A percentile compares a stretch with the other conserved stretches of the same genome.
Evolutionary conservation across 441 rosid species (phyloP).

Genomic region (Gossypium davidsonii): DNA sequence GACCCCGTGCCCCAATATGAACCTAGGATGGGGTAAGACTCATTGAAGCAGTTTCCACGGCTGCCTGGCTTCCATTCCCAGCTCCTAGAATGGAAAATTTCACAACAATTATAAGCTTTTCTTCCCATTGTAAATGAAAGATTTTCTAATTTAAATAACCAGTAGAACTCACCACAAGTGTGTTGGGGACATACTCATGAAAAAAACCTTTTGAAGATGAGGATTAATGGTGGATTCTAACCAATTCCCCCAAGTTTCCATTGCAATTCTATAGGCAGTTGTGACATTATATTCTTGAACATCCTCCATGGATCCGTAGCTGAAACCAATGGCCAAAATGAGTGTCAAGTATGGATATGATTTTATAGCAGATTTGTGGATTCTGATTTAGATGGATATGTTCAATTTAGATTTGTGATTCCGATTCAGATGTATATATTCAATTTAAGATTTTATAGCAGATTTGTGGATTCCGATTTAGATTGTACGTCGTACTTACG

Average conservation of each 20-base stretch:
- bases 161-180: constrained; percentile 64
- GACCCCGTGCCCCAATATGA: constrained; percentile 87
- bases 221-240: constrained; percentile 55
- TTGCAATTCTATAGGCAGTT: constrained; percentile 56
- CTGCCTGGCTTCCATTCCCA: constrained; percentile 90
- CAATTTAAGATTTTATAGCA: too few relatives aligned
- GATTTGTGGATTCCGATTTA: too few relatives aligned
- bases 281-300: constrained; percentile 62
- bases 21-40: constrained; percentile 53
- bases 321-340: constrained; percentile 24
- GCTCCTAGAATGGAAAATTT: constrained; percentile 40
- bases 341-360: too few relatives aligned
- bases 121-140: background rate
- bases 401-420: too few relatives aligned
- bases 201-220: constrained; percentile 59
- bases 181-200: constrained; percentile 90
- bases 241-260: constrained; percentile 89
- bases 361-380: too few relatives aligned
- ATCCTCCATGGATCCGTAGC: constrained; percentile 44
- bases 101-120: background rate
- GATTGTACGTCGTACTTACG: constrained; percentile 34
- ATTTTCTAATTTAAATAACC: background rate
- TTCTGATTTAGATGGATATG: too few relatives aligned
- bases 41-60: constrained; percentile 72
- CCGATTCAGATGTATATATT: too few relatives aligned